Base-by-base conservation (phyloP, 805 yeast species). In the Torulaspora delbrueckii region DNA sequence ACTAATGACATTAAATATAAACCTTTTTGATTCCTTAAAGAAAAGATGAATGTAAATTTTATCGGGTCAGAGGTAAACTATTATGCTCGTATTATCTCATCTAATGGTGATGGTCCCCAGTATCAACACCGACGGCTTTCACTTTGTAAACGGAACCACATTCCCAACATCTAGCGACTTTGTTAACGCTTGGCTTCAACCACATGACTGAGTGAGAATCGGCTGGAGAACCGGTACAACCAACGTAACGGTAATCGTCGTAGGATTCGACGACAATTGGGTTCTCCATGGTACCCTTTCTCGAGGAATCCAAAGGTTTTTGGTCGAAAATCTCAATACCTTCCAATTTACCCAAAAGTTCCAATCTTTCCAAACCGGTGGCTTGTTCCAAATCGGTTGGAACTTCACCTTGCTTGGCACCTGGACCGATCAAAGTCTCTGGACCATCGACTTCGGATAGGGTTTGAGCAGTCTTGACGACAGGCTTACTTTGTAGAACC, bases 341-440 rank as follows among this genome's bases (percentile, higher is more conserved):
- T 71, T 90, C 96, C 67, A 86, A 74, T 72, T 88, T 86, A 74
- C 95, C 97, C 63, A 93, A 79, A 59, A 86, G 69, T 78, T 93
- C 99, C 58, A 90, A 77, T 81, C 99, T 89, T 73, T 86, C 98
- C 65, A 91, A 76, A 85, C 99, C 99, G 42, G 99, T 93, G 62
- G 97, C 89, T 76, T 91, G 98, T 63, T 93, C 96, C 57, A 86
- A 67, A 70, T 90, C 96, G 50, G 96, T 81, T 68, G 98, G 97
- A 65, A 93, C 83, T 41, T 83, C 75, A 57, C 91, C 95, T 58
- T 78, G 77, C 57, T 74, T 70, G 55, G 96, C 96, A 79, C 97
- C 98, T 45, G 85, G 81, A 69, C 97, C 96, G 58, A 89, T 79
- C 69, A 91, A 79, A 45, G 88, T 76, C 55, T 77, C 79, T 42